Evolutionary conservation across 345 rosid species (phyloP), one percentile per base, ranked within the genome.

Genomic region (Psidium friedrichsthalianum): DNA sequence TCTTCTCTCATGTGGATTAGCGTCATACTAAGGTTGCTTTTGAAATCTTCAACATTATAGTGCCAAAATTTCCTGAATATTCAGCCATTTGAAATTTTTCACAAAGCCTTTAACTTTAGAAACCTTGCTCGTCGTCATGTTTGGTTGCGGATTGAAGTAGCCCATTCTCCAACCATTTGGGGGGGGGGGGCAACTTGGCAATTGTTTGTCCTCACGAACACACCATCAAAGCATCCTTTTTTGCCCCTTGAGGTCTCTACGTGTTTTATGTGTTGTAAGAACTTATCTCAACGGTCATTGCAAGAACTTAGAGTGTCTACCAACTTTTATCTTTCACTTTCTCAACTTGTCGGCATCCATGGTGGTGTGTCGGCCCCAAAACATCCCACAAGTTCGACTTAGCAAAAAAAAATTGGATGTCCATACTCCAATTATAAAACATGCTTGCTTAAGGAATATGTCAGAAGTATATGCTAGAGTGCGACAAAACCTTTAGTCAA

Each of bases 341-440:
- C 74, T 27, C 21, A 61, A 0, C 21, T 61, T 12, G 40, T 1
- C 18, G 14, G 0, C 74, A 61, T 27, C 40, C 74, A 61, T 27
- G 74, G 2, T 61, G 40, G 4, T 61, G 4, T 61, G 74, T 1
- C 40, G 16, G 10, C 0, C 0, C 40, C 21, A 14, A 14, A 0
- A 36, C 14, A 61, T 32, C 40, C 1, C 21, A 27, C 74, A 14
- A 61, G 40, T 61, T 14, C 3, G 21, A 61, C 74, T 27, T 0
- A 27, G 74, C 40, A 14, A 16, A 27, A 27, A 27, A 59, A 59
- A 59, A 27, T 59, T 59, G 29, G 15, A 27, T 27, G 74, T 36
- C 0, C 8, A 59, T 27, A 14, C 56, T 54, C 22, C 74, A 27
- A 59, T 59, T 59, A 27, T 3, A 6, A 59, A 9, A 20, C 74